phyloP scores from a whole-genome alignment of 106 monocot genomes.

The Amphibolis antarctica region DNA sequence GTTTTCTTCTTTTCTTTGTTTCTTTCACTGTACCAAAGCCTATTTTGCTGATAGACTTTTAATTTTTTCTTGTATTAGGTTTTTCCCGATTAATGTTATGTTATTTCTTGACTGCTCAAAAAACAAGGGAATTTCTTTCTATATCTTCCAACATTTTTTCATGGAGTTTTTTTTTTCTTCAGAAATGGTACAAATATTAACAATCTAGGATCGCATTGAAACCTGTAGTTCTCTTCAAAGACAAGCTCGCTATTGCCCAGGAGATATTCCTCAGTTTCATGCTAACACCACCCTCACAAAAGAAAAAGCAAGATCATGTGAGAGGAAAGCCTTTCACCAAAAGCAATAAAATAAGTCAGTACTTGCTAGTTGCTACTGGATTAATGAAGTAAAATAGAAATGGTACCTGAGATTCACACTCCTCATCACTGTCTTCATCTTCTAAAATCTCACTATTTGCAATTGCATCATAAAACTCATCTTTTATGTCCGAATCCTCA shows the following conservation, averaged over 20 bases:
- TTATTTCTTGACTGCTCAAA: too few species aligned
- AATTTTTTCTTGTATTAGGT: too few species aligned
- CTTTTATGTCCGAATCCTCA: constrained; percentile 52
- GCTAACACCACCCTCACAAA: constrained; percentile 36
- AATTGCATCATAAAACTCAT: constrained; percentile 94
- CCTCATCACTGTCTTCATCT: constrained; percentile 82
- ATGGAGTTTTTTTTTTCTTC: too few species aligned
- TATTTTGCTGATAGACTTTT: too few species aligned
- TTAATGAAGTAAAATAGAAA: background rate
- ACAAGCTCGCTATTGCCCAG: constrained; percentile 77
- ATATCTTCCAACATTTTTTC: too few species aligned
- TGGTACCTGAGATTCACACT: constrained; percentile 26
- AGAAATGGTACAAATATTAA: background rate
- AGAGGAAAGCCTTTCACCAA: background rate
- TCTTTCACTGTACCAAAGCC: too few species aligned
- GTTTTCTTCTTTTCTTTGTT: too few species aligned
- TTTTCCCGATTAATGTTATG: too few species aligned
- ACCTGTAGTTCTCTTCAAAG: constrained; percentile 66
- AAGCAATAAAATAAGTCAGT: background rate
- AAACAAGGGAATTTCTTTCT: too few species aligned
- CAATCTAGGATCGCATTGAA: background rate
- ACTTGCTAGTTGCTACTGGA: background rate
- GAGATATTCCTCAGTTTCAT: constrained; percentile 75
- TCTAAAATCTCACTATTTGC: constrained; percentile 41
- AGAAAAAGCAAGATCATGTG: background rate